Percentiles rank a stretch among this genome's conserved stretches.
Evolutionary conservation across 179 eudicot genomes (phyloP).

Genomic region (Actinidia polygama): DNA sequence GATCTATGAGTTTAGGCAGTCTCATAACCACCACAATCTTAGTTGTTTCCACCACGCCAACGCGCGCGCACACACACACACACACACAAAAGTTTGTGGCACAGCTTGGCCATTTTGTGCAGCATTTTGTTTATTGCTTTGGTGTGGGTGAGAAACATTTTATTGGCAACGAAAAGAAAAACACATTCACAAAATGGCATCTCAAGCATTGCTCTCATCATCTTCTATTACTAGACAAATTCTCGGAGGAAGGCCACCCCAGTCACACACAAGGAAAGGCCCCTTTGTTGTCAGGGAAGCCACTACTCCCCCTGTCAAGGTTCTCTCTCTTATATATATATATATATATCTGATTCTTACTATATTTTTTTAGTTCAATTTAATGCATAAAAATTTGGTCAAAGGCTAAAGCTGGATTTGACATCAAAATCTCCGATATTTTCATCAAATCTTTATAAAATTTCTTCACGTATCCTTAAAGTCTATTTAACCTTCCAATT

Average conservation of each 20-base stretch:
- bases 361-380: no score
- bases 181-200: conserved; percentile 51
- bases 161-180: neutral
- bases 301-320: conserved; percentile 94
- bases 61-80: conserved; percentile 27
- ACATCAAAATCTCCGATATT: no score
- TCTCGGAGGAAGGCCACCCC: conserved; percentile 54
- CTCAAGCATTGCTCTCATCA: conserved; percentile 85
- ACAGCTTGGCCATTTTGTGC: conserved; percentile 15
- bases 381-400: no score
- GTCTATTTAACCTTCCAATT: no score
- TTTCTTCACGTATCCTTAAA: no score
- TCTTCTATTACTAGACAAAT: conserved; percentile 71
- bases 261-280: conserved; percentile 51
- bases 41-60: neutral
- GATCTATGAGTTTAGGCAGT: conserved; percentile 35
- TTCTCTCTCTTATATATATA: conserved; percentile 23
- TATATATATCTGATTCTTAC: neutral
- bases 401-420: no score
- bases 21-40: conserved; percentile 43
- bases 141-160: neutral
- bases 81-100: conserved; percentile 32
- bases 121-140: neutral
- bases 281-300: conserved; percentile 79
- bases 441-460: no score